phyloP scores from a whole-genome alignment of 495 filamentous ascomycete species.

The Parathielavia hyrcaniae region DNA sequence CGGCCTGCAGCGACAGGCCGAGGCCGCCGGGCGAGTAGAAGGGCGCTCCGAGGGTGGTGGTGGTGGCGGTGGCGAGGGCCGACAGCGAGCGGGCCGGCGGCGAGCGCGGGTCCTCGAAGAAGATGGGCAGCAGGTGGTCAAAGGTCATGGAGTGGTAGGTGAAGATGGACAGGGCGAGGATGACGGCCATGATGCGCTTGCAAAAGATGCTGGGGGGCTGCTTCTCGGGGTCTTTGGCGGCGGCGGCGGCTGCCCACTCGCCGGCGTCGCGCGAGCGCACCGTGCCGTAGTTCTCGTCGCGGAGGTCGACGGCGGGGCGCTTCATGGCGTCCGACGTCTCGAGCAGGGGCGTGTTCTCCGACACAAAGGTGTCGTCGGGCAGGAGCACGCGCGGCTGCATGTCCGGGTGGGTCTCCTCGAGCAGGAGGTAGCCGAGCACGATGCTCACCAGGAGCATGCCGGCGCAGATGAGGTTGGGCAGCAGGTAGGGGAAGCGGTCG shows the following conservation, averaged over 20 bases:
- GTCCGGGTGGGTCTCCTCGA: conserved; percentile 77
- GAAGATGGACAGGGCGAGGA: conserved; percentile 70
- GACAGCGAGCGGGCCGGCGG: conserved; percentile 16
- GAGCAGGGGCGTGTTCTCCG: conserved; percentile 63
- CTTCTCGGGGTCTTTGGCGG: conserved; percentile 29
- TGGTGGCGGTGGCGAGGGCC: conserved; percentile 20
- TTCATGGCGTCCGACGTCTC: conserved; percentile 63
- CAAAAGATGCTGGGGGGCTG: conserved; percentile 50
- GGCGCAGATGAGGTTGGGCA: conserved; percentile 75
- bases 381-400: conserved; percentile 56
- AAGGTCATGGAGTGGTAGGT: conserved; percentile 87
- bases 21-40: conserved; percentile 67
- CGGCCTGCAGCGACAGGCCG: conserved; percentile 63
- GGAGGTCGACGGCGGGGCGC: conserved; percentile 62
- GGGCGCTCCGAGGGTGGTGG: conserved; percentile 25
- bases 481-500: conserved; percentile 69
- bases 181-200: conserved; percentile 60
- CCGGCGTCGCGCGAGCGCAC: conserved; percentile 53
- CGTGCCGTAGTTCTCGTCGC: conserved; percentile 71
- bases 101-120: conserved; percentile 64
- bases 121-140: conserved; percentile 77
- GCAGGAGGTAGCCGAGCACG: conserved; percentile 61
- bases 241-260: too few species aligned
- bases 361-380: conserved; percentile 49
- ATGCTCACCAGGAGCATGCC: conserved; percentile 66